phyloP scores from a whole-genome alignment of 2,329 filamentous ascomycete species.

The Paracoccidioides lutzii region DNA sequence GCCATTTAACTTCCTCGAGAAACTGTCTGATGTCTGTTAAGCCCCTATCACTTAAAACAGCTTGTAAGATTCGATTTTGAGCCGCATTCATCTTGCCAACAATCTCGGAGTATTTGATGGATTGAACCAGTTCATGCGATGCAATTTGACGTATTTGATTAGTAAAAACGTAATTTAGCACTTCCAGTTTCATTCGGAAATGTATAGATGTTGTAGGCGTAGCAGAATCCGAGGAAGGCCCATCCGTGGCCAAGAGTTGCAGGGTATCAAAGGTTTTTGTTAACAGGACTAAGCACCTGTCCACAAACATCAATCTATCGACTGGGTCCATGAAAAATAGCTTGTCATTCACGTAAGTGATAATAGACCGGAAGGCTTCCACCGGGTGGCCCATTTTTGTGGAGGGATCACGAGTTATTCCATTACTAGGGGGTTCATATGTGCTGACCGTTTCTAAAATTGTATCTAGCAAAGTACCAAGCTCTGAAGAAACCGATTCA shows the following conservation, averaged over 20 bases:
- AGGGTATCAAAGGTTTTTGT: conserved; percentile 27
- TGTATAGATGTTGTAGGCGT: conserved; percentile 11
- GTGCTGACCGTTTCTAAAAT: conserved; percentile 12
- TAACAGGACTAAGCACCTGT: conserved; percentile 24
- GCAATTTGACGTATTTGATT: conserved; percentile 29
- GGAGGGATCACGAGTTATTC: neutral
- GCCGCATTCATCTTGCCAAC: conserved; percentile 21
- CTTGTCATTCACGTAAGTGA: conserved; percentile 37
- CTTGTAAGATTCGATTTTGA: conserved; percentile 25
- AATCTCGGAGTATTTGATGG: conserved; percentile 14
- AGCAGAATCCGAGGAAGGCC: conserved; percentile 4
- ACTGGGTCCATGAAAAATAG: conserved; percentile 43
- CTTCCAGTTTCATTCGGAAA: conserved; percentile 15
- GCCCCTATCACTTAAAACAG: conserved; percentile 22
- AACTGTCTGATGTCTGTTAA: conserved; percentile 29
- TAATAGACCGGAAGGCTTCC: conserved; percentile 29
- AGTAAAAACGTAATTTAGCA: conserved; percentile 24
- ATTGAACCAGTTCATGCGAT: conserved; percentile 20
- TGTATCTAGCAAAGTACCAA: conserved; percentile 25
- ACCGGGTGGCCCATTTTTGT: conserved; percentile 9
- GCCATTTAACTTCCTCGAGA: conserved; percentile 33
- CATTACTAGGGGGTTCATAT: conserved; percentile 3
- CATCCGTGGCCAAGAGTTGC: neutral
- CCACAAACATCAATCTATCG: conserved; percentile 38
- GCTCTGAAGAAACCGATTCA: conserved; percentile 39